Evolutionary conservation across 257 asterid species (phyloP).

Genomic region (Coffea canephora): DNA sequence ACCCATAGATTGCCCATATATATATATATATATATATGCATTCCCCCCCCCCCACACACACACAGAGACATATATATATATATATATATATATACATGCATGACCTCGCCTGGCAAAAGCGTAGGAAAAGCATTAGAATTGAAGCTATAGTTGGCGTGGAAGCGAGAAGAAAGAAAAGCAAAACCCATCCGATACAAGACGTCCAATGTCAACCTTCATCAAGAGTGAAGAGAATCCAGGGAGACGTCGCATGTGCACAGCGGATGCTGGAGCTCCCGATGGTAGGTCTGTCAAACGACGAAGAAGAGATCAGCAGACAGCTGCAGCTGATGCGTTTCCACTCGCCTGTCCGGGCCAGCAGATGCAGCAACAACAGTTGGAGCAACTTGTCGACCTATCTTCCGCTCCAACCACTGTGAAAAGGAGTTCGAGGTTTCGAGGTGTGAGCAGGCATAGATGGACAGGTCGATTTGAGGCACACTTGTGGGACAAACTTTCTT

Average conservation of each 20-base stretch:
- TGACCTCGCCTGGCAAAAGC: too few species aligned
- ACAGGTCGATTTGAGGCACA: slow-evolving; percentile 63
- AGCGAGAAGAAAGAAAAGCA: background rate
- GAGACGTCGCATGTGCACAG: slow-evolving; percentile 23
- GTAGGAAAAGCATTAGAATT: background rate
- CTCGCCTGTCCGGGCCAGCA: background rate
- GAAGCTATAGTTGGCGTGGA: background rate
- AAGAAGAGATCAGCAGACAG: slow-evolving; percentile 35
- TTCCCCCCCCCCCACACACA: too few species aligned
- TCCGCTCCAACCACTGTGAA: slow-evolving; percentile 50
- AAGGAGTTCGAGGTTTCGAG: slow-evolving; percentile 71
- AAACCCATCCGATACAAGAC: background rate
- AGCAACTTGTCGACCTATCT: slow-evolving; percentile 18
- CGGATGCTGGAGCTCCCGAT: slow-evolving; percentile 22
- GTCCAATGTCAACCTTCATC: slow-evolving; percentile 28
- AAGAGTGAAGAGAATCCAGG: slow-evolving; percentile 40
- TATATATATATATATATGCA: background rate
- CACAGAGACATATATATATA: too few species aligned
- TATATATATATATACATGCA: too few species aligned
- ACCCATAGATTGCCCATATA: slow-evolving; percentile 7
- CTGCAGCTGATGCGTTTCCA: background rate
- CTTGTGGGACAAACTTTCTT: slow-evolving; percentile 63
- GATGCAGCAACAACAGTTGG: slow-evolving; percentile 1
- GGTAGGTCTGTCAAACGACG: slow-evolving; percentile 38
- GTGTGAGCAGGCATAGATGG: slow-evolving; percentile 63